Percentiles rank a stretch among this genome's conserved stretches.
Evolutionary conservation across 208 protist genomes (phyloP).

Genomic region (Angomonas ambiguus): DNA sequence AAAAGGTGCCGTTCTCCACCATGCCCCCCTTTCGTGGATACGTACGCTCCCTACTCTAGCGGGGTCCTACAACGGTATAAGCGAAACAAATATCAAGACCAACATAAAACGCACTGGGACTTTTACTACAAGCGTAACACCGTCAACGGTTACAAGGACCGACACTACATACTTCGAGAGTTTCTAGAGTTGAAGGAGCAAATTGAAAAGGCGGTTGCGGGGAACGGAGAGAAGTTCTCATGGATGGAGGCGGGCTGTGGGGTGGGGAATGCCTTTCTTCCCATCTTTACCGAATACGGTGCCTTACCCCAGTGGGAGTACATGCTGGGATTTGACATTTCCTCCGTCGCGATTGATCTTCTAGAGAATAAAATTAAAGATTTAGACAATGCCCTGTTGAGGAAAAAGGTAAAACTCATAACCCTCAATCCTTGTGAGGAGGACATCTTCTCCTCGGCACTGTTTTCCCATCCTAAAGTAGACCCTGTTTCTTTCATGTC

Average conservation of each 20-base stretch:
- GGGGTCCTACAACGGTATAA: conserved; percentile 30
- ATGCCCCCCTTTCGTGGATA: conserved; percentile 59
- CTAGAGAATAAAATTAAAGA: conserved; percentile 44
- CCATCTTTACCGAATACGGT: conserved; percentile 79
- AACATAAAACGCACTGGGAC: conserved; percentile 74
- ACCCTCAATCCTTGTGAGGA: conserved; percentile 53
- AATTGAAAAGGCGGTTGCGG: conserved; percentile 24
- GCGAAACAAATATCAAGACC: conserved; percentile 9
- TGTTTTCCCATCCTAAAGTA: conserved; percentile 15
- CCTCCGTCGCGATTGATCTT: conserved; percentile 78
- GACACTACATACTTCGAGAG: conserved; percentile 86
- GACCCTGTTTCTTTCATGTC: conserved; percentile 68
- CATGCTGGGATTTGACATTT: conserved; percentile 89
- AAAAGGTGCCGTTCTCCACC: conserved; percentile 35
- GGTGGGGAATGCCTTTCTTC: conserved; percentile 92
- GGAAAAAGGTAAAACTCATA: conserved; percentile 52
- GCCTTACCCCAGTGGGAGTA: conserved; percentile 51
- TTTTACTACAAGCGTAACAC: conserved; percentile 90
- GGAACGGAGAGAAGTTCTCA: conserved; percentile 19
- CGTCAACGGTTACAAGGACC: conserved; percentile 85
- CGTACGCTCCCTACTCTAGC: conserved; percentile 78
- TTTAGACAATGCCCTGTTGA: conserved; percentile 19
- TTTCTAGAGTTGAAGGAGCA: conserved; percentile 67
- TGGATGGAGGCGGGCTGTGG: conserved; percentile 93
- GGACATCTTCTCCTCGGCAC: conserved; percentile 27